phyloP scores from a whole-genome alignment of 2,329 filamentous ascomycete species.

The Orbilia oligospora region DNA sequence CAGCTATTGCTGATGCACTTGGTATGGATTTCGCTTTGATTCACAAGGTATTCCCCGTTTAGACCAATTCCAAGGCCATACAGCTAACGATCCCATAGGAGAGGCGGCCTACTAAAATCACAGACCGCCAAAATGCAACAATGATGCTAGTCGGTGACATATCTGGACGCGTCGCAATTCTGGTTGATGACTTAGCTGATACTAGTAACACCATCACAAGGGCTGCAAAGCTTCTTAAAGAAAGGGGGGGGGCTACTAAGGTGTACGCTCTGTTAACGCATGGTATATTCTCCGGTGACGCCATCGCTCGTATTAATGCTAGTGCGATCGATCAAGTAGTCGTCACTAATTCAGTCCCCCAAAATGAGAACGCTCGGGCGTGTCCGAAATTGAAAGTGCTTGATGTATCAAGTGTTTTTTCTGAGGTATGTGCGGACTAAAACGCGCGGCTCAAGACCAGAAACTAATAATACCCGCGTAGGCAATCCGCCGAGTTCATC shows the following conservation, averaged over 20 bases:
- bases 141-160: conserved; percentile 97
- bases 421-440: conserved; percentile 50
- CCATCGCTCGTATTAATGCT: conserved; percentile 92
- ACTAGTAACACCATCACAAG: conserved; percentile 97
- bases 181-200: conserved; percentile 94
- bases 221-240: conserved; percentile 93
- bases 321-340: conserved; percentile 93
- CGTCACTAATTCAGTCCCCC: conserved; percentile 95
- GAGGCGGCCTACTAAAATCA: conserved; percentile 80
- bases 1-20: conserved; percentile 91
- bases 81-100: conserved; percentile 58
- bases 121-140: conserved; percentile 74
- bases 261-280: conserved; percentile 96
- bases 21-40: conserved; percentile 97
- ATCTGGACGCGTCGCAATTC: conserved; percentile 82
- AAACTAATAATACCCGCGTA: conserved; percentile 66
- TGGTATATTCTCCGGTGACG: conserved; percentile 93
- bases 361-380: conserved; percentile 80
- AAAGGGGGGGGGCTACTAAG: conserved; percentile 84
- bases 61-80: background rate
- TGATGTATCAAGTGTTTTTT: conserved; percentile 76
- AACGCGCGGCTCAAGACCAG: background rate
- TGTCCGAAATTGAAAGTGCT: conserved; percentile 93
- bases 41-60: conserved; percentile 79
- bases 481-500: conserved; percentile 94